These are phyloP conservation scores for Plasmodium inui DNA, from an alignment of 169 alveolate species.

Conservation along the genomic window DNA sequence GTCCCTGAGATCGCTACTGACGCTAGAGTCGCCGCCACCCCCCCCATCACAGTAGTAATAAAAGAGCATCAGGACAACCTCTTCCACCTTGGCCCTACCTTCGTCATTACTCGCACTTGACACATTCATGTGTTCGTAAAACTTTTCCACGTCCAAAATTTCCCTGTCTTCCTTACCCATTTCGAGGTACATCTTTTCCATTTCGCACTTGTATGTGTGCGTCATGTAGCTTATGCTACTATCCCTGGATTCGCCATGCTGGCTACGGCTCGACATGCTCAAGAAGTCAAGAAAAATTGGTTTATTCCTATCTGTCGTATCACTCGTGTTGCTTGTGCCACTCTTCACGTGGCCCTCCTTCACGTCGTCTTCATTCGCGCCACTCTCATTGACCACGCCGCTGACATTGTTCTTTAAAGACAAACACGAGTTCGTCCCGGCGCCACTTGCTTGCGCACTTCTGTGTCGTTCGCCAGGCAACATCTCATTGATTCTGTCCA, in stretches of 20 bases:
- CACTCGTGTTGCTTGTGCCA: neutral
- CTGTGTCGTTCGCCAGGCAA: neutral
- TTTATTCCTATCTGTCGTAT: neutral
- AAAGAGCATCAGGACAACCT: slow-evolving; percentile 35
- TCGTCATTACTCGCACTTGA: neutral
- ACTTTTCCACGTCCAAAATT: slow-evolving; percentile 8
- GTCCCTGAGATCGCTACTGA: neutral
- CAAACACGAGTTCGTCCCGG: neutral
- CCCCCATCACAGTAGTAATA: slow-evolving; percentile 22
- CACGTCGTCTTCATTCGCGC: neutral
- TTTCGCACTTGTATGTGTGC: neutral
- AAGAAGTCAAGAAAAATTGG: neutral
- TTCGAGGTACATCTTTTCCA: slow-evolving; percentile 25
- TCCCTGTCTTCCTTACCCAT: slow-evolving; percentile 3
- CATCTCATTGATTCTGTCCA: neutral
- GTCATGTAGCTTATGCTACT: neutral
- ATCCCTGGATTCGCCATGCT: neutral
- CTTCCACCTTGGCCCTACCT: neutral
- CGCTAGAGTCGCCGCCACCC: neutral
- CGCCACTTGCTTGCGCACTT: neutral
- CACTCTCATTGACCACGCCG: neutral
- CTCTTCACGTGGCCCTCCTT: neutral
- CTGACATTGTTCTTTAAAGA: neutral
- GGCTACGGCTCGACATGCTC: slow-evolving; percentile 2
- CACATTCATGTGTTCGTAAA: slow-evolving; percentile 26